Percentiles rank a stretch among this genome's conserved stretches.
These are phyloP conservation scores for Capsicum pubescens DNA, from an alignment of 257 asterid genomes.

Conservation along the genomic window DNA sequence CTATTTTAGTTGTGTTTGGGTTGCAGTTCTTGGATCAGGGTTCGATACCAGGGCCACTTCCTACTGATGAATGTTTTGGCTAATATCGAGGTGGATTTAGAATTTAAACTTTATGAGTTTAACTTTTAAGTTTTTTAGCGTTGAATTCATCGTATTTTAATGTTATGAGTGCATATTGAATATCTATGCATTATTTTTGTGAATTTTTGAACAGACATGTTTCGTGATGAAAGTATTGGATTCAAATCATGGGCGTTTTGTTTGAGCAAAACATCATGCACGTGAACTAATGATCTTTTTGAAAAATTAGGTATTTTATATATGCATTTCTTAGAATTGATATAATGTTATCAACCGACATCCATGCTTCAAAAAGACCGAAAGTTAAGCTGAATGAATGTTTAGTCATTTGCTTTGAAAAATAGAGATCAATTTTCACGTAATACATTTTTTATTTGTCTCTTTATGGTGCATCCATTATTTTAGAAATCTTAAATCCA, in stretches of 20 bases:
- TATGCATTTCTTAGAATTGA: not conserved
- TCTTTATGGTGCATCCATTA: too few species aligned
- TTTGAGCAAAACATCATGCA: not conserved
- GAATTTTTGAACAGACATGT: not conserved
- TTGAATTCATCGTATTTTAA: not conserved
- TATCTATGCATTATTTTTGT: not conserved
- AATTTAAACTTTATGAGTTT: not conserved
- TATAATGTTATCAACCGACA: too few species aligned
- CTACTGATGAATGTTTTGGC: conserved; percentile 77
- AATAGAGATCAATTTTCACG: too few species aligned
- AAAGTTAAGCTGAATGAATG: too few species aligned
- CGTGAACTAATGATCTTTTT: not conserved
- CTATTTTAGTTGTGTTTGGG: conserved; percentile 70
- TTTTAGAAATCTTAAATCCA: too few species aligned
- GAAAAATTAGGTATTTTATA: not conserved
- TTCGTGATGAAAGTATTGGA: not conserved
- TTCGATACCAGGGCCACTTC: conserved; percentile 88
- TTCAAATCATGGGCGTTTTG: not conserved
- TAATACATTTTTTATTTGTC: too few species aligned
- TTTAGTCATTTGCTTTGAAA: too few species aligned
- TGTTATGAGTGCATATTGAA: not conserved
- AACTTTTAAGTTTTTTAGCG: not conserved
- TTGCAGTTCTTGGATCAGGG: conserved; percentile 71
- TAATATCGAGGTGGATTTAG: conserved; percentile 12
- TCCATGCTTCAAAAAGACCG: too few species aligned